A percentile compares a stretch with the other conserved stretches of the same genome.
Conservation (phyloP, 495 filamentous ascomycete species). For the Xylaria flabelliformis region DNA sequence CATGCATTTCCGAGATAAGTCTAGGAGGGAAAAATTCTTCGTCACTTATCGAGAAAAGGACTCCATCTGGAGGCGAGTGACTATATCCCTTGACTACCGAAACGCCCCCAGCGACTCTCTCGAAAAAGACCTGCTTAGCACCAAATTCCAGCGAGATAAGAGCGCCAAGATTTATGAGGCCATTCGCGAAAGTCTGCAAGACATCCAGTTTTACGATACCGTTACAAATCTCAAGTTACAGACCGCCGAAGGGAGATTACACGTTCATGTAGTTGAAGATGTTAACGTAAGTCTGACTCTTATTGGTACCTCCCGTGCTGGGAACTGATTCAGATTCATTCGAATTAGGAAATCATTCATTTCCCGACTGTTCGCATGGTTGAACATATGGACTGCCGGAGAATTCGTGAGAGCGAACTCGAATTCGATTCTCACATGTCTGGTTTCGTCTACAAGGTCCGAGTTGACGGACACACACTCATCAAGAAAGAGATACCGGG, state of each 20-base stretch:
- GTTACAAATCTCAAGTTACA: slow-evolving; percentile 96
- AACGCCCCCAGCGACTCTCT: slow-evolving; percentile 79
- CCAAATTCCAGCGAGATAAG: slow-evolving; percentile 91
- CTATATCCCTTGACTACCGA: slow-evolving; percentile 93
- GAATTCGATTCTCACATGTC: slow-evolving; percentile 92
- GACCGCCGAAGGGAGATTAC: slow-evolving; percentile 85
- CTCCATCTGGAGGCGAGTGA: slow-evolving; percentile 84
- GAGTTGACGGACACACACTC: slow-evolving; percentile 66
- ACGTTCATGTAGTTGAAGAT: slow-evolving; percentile 98
- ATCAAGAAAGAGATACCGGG: slow-evolving; percentile 99
- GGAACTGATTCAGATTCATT: slow-evolving; percentile 19
- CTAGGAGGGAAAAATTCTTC: slow-evolving; percentile 97
- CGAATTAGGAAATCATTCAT: slow-evolving; percentile 75
- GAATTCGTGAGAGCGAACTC: slow-evolving; percentile 73
- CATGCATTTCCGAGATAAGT: slow-evolving; percentile 97
- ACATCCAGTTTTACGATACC: slow-evolving; percentile 94
- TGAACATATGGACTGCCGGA: slow-evolving; percentile 72
- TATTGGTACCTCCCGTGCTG: slow-evolving; percentile 24
- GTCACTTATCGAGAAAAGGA: slow-evolving; percentile 85
- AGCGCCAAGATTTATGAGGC: slow-evolving; percentile 94
- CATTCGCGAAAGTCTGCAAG: slow-evolving; percentile 86
- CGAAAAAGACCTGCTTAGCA: slow-evolving; percentile 77
- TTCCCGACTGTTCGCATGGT: slow-evolving; percentile 81
- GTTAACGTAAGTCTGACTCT: slow-evolving; percentile 64
- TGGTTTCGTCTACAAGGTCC: slow-evolving; percentile 96